A percentile compares a stretch with the other conserved stretches of the same genome.
Evolutionary conservation across 2,329 filamentous ascomycete genomes (phyloP).

Genomic region (Fusarium solani-melongenae): DNA sequence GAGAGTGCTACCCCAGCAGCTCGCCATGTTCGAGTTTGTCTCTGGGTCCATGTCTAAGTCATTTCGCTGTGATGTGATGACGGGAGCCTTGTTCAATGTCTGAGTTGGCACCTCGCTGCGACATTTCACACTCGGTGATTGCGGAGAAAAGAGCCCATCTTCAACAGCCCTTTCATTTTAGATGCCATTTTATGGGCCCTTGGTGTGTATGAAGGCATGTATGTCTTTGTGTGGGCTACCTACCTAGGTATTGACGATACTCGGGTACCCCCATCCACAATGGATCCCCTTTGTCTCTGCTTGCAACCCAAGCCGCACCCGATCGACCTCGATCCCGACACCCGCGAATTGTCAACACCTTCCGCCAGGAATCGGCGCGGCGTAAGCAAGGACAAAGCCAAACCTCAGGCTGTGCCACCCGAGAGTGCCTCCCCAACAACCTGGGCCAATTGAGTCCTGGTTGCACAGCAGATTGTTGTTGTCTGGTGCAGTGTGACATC

Average conservation of each 20-base stretch:
- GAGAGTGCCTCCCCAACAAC: background rate
- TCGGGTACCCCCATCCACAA: background rate
- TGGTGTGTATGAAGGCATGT: background rate
- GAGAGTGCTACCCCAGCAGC: background rate
- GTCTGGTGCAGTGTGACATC: background rate
- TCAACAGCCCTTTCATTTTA: background rate
- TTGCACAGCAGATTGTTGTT: background rate
- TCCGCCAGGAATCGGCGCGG: background rate
- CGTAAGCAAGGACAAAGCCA: background rate
- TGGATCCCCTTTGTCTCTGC: background rate
- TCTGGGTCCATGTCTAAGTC: background rate
- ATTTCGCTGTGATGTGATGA: background rate
- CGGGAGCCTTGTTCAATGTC: background rate
- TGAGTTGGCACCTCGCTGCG: background rate
- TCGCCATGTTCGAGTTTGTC: conserved; percentile 2
- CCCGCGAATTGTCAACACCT: background rate
- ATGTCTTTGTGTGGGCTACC: background rate
- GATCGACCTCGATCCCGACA: background rate
- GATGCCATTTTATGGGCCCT: background rate
- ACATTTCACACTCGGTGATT: background rate
- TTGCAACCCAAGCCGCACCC: background rate
- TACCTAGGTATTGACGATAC: background rate
- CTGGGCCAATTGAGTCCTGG: background rate
- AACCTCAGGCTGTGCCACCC: background rate
- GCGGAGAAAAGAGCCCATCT: background rate